phyloP scores from a whole-genome alignment of 2,329 filamentous ascomycete species.

The Geoglossum cookeanum region DNA sequence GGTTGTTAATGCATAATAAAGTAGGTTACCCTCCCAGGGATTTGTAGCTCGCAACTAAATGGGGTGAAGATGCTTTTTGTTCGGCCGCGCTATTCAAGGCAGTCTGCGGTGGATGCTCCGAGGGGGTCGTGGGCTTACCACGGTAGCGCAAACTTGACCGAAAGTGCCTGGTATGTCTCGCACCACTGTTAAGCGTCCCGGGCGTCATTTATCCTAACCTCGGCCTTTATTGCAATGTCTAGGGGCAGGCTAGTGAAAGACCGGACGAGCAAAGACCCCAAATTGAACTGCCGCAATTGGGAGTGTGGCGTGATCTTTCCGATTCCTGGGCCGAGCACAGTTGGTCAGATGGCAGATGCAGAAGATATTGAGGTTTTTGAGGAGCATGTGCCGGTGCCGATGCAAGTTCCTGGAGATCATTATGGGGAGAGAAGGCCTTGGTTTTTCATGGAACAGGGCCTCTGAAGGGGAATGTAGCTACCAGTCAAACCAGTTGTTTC shows the following conservation, averaged over 20 bases:
- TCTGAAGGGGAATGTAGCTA: not conserved
- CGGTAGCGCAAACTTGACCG: constrained; percentile 80
- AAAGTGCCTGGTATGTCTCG: constrained; percentile 67
- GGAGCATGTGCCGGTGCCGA: constrained; percentile 40
- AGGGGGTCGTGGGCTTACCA: constrained; percentile 53
- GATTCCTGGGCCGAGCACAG: constrained; percentile 19
- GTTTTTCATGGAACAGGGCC: constrained; percentile 19
- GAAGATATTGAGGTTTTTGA: constrained; percentile 31
- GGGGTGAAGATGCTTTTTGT: constrained; percentile 11
- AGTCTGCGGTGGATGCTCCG: not conserved
- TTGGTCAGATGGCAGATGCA: constrained; percentile 6
- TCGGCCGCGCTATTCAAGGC: constrained; percentile 3
- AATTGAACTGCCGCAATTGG: constrained; percentile 80
- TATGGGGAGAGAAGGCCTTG: constrained; percentile 29
- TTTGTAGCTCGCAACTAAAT: not conserved
- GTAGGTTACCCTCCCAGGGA: constrained; percentile 24
- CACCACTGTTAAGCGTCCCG: not conserved
- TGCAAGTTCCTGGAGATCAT: constrained; percentile 35
- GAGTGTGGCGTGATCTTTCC: constrained; percentile 78
- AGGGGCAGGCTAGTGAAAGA: constrained; percentile 67
- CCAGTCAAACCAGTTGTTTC: not conserved
- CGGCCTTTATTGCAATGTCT: constrained; percentile 2
- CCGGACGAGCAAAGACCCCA: constrained; percentile 43
- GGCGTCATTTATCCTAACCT: not conserved
- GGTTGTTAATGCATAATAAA: constrained; percentile 80